These are phyloP conservation scores for Blepharisma japonicum DNA, from an alignment of 73 alveolate species.

Conservation along the genomic window DNA sequence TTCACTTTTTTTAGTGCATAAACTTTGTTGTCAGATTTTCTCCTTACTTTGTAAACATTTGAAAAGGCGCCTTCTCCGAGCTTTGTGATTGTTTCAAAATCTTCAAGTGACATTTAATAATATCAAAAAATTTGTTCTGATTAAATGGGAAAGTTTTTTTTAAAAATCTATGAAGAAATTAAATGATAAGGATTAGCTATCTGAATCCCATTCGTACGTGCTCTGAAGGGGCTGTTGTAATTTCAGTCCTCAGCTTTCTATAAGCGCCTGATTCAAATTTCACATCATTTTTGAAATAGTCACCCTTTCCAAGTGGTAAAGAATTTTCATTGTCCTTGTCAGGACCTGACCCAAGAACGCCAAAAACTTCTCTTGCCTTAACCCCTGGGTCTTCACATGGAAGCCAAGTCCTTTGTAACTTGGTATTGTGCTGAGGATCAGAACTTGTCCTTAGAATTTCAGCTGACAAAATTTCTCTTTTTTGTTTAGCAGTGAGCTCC, in stretches of 20 bases:
- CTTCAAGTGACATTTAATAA: constrained; percentile 25
- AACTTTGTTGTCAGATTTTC: constrained; percentile 55
- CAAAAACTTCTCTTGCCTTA: constrained; percentile 29
- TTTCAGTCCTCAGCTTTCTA: constrained; percentile 53
- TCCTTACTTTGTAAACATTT: constrained; percentile 73
- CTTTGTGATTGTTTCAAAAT: constrained; percentile 63
- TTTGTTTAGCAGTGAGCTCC: constrained; percentile 26
- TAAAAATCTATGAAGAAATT: no score
- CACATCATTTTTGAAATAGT: constrained; percentile 31
- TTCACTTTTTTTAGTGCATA: constrained; percentile 61
- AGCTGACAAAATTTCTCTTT: constrained; percentile 30
- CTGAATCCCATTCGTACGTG: constrained; percentile 15
- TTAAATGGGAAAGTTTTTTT: no score
- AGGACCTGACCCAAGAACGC: constrained; percentile 34
- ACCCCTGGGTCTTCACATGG: constrained; percentile 37
- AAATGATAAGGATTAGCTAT: neutral
- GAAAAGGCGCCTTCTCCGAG: constrained; percentile 83
- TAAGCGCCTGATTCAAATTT: constrained; percentile 44
- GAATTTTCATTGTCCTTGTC: constrained; percentile 48
- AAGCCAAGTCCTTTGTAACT: constrained; percentile 48
- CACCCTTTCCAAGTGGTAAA: constrained; percentile 63
- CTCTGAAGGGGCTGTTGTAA: constrained; percentile 38
- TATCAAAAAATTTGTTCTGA: no score
- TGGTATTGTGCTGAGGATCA: constrained; percentile 49
- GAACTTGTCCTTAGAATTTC: constrained; percentile 34